A percentile compares a stretch with the other conserved stretches of the same genome.
Evolutionary conservation across 192 early-diverging fungal genomes (phyloP).

Genomic region (Umbelopsis sp.): DNA sequence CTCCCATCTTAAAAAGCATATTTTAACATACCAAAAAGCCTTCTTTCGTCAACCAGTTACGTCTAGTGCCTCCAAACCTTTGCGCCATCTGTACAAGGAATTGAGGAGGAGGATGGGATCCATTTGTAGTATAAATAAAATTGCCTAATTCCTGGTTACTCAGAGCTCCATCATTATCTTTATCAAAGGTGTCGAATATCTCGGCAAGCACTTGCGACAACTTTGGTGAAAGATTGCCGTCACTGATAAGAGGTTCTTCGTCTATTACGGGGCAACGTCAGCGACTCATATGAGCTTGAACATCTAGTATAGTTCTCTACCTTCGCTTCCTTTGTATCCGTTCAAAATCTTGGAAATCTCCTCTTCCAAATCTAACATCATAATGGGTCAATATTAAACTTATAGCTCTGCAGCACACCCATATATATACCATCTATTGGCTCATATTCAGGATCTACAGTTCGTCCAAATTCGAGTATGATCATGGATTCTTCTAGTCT

Average conservation of each 20-base stretch:
- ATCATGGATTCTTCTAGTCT: conserved; percentile 54
- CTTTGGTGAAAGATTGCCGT: conserved; percentile 40
- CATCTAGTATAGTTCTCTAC: neutral
- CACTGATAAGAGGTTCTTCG: conserved; percentile 39
- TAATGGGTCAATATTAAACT: neutral
- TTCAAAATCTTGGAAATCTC: conserved; percentile 51
- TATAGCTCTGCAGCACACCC: neutral
- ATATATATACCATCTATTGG: conserved; percentile 46
- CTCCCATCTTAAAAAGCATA: no score
- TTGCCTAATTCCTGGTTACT: conserved; percentile 45
- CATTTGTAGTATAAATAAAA: conserved; percentile 55
- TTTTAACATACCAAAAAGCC: conserved; percentile 43
- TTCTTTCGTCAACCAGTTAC: conserved; percentile 50
- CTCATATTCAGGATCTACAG: conserved; percentile 54
- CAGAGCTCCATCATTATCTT: conserved; percentile 50
- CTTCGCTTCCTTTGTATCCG: conserved; percentile 45
- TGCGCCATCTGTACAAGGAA: conserved; percentile 60
- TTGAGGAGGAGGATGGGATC: conserved; percentile 49
- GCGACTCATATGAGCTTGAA: neutral
- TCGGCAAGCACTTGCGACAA: conserved; percentile 42
- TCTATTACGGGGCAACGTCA: conserved; percentile 28
- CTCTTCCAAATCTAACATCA: conserved; percentile 42
- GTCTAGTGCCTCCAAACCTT: conserved; percentile 47
- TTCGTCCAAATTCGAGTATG: conserved; percentile 52
- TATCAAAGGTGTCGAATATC: conserved; percentile 53